Base-by-base conservation (phyloP, 139 green algal genomes). In the Coccomyxa sp. region DNA sequence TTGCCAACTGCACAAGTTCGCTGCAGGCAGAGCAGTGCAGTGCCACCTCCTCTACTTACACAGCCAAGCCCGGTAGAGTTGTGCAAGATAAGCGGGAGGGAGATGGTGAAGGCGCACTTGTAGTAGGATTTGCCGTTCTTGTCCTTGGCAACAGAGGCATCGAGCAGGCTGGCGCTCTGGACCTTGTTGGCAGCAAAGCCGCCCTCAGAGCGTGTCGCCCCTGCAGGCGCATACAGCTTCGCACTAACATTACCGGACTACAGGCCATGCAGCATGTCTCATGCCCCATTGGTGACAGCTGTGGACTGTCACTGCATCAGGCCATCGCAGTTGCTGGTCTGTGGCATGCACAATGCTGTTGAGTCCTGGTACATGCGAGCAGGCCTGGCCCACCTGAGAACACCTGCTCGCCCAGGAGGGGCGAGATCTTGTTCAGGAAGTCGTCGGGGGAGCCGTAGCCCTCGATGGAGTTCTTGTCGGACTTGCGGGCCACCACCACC, bases 111-210 rank as follows among this genome's bases (percentile, higher is more conserved):
- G 68, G 95, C 84, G 81, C 92, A 96, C 83, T 91, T 95, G 94
- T 99, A 99, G 93, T 98, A 99, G 64, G 88, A 91, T 90, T 96
- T 97, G 86, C 96, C 96, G 85, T 97, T 96, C 83, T 95, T 95
- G 85, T 97, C 92, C 35, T 85, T 94, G n/a, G 80, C 83, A 50
- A 87, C 83, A 44, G 81, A 70, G n/a, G 93, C 85, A 75, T 95
- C 93, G 76, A 99, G 86, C 55, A 99, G 82, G 39, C 87, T 90
- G 50, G 93, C 95, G 39, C 85, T 88, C 7, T 92, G 89, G 54
- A 97, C 92, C 40, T 90, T 90, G 92, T 94, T 91, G 54, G 87
- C 71, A 7, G 84, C 90, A 86, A 99, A 99, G 77, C 96, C 96
- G 80, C 96, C 95, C 92, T 98, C 95, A 58, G 95, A 98, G 37